Conservation (phyloP, 345 rosid species). For the Combretum micranthum region DNA sequence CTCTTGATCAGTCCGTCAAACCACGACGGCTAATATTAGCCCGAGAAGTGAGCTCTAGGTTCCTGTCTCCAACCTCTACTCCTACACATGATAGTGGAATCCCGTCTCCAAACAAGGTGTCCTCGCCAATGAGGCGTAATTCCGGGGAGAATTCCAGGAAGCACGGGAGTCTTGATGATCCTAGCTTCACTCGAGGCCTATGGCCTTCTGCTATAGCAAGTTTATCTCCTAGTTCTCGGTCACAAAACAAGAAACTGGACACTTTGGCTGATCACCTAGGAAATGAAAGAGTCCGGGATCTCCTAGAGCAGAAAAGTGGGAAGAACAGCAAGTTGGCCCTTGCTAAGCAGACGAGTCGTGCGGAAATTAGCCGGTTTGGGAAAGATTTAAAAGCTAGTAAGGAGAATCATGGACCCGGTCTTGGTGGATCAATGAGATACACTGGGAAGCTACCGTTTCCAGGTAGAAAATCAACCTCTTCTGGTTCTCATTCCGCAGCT, state of each 20-base stretch:
- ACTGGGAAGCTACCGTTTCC: conserved; percentile 31
- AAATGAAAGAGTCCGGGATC: conserved; percentile 36
- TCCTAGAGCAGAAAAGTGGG: conserved; percentile 19
- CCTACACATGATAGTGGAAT: conserved; percentile 29
- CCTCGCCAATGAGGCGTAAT: conserved; percentile 20
- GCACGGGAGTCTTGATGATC: conserved; percentile 25
- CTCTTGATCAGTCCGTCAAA: conserved; percentile 28
- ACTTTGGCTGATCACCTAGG: conserved; percentile 49
- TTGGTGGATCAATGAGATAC: conserved; percentile 55
- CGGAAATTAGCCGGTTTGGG: conserved; percentile 22
- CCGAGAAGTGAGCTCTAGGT: conserved; percentile 61
- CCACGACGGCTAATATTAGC: conserved; percentile 33
- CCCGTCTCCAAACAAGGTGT: conserved; percentile 24
- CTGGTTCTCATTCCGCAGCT: conserved; percentile 16
- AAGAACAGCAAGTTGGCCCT: conserved; percentile 17
- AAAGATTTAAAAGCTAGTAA: conserved; percentile 22
- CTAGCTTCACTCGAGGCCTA: conserved; percentile 22
- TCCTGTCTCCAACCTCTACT: conserved; percentile 37
- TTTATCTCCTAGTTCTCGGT: conserved; percentile 12
- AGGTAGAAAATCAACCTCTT: conserved; percentile 27
- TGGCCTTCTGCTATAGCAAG: conserved; percentile 40
- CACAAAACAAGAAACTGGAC: conserved; percentile 26
- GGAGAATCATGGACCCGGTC: conserved; percentile 42
- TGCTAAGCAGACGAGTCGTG: conserved; percentile 26
- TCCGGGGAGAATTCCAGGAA: conserved; percentile 16